Conservation (phyloP, 139 green algal genomes). For the Pseudopediastrum boryanum region DNA sequence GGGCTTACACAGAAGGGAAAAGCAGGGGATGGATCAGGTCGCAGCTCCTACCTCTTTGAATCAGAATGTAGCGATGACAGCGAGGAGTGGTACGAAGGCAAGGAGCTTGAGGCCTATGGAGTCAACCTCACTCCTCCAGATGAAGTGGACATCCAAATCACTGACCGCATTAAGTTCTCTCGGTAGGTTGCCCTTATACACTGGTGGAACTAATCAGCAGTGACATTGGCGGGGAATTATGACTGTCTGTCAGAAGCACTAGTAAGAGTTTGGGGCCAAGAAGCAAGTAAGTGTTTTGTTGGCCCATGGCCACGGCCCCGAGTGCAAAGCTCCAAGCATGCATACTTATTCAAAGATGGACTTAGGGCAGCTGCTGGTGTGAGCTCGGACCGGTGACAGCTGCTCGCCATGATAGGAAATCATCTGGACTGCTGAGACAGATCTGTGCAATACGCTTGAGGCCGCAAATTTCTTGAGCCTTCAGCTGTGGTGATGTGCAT, state of each 20-base stretch:
- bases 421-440: too few species aligned
- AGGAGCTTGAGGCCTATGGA: conserved; percentile 32
- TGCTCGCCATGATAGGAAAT: too few species aligned
- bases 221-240: too few species aligned
- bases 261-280: not conserved
- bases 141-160: conserved; percentile 9
- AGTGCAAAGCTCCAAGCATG: too few species aligned
- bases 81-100: conserved; percentile 18
- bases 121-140: conserved; percentile 22
- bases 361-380: too few species aligned
- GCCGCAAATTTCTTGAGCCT: too few species aligned
- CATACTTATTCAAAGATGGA: too few species aligned
- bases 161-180: conserved; percentile 20
- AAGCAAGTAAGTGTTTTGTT: not conserved
- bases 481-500: too few species aligned
- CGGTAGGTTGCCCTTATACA: conserved; percentile 8
- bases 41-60: not conserved
- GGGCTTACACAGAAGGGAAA: not conserved
- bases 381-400: too few species aligned
- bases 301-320: too few species aligned
- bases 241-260: not conserved
- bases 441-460: too few species aligned
- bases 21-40: not conserved
- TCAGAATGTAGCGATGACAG: not conserved
- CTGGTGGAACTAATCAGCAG: too few species aligned